These are phyloP conservation scores for Trypanosoma conorhini DNA, from an alignment of 208 protist species.

Conservation along the genomic window DNA sequence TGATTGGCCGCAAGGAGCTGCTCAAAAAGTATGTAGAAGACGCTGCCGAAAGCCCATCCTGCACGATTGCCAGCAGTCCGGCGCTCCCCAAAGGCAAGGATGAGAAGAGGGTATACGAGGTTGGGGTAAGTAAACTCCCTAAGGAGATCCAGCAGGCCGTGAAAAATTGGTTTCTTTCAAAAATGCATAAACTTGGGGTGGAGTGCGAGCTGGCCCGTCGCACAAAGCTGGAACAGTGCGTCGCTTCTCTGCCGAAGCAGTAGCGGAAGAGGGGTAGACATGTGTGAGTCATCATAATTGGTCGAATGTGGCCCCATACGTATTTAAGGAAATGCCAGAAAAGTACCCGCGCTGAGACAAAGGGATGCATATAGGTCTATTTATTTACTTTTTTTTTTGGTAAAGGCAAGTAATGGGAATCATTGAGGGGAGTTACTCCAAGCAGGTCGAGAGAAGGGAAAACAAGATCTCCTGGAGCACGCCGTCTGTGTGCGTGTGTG, in stretches of 20 bases:
- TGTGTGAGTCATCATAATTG: background rate
- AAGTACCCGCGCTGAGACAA: background rate
- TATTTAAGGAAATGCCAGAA: background rate
- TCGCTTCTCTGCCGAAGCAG: conserved; percentile 1
- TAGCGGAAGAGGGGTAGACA: background rate
- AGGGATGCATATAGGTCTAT: background rate
- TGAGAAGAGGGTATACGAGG: conserved; percentile 52
- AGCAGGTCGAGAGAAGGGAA: background rate
- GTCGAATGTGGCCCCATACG: background rate
- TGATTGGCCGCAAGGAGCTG: conserved; percentile 35
- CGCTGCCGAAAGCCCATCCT: conserved; percentile 8
- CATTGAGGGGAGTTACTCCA: background rate
- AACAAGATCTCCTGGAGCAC: background rate
- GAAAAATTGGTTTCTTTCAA: conserved; percentile 38
- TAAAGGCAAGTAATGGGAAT: background rate
- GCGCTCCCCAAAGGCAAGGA: conserved; percentile 9
- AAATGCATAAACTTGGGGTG: conserved; percentile 47
- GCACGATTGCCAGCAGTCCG: background rate
- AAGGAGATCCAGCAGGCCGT: conserved; percentile 33
- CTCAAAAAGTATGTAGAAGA: background rate
- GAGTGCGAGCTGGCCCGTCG: conserved; percentile 53
- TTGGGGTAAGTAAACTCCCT: conserved; percentile 58
- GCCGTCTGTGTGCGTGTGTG: background rate
- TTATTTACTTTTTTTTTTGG: background rate
- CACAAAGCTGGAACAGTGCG: conserved; percentile 76